Evolutionary conservation across 73 alveolate species (phyloP).

Genomic region (Symbiodinium pilosum): DNA sequence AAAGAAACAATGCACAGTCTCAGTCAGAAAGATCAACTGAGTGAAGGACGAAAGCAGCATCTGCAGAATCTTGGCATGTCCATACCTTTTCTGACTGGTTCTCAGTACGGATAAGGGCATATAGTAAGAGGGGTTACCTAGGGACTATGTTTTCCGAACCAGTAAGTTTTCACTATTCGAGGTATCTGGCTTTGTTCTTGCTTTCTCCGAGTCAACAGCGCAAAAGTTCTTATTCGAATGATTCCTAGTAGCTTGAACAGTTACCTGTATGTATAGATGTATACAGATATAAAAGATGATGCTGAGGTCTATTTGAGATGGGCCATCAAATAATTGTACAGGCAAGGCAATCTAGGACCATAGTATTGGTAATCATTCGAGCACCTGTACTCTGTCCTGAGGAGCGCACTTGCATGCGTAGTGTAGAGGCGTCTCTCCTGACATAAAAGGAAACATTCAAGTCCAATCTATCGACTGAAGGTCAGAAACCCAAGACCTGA

Average conservation of each 20-base stretch:
- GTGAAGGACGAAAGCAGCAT: constrained; percentile 36
- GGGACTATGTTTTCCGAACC: background rate
- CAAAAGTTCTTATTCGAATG: background rate
- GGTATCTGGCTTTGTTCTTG: too few relatives aligned
- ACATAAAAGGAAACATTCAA: background rate
- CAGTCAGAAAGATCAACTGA: background rate
- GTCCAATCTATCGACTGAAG: background rate
- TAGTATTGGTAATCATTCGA: background rate
- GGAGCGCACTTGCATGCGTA: constrained; percentile 64
- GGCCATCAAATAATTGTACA: background rate
- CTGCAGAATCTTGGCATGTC: constrained; percentile 44
- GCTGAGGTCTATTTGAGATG: too few relatives aligned
- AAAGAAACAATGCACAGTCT: too few relatives aligned
- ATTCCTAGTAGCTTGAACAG: background rate
- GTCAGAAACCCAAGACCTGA: background rate
- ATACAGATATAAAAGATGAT: background rate
- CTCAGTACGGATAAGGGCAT: background rate
- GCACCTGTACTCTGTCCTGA: background rate
- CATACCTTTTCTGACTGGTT: constrained; percentile 18
- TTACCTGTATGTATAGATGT: background rate
- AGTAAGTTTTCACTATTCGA: too few relatives aligned
- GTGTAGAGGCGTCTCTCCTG: constrained; percentile 77
- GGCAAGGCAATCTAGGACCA: background rate
- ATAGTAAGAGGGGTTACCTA: background rate
- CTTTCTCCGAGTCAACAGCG: background rate